phyloP scores from a whole-genome alignment of 495 filamentous ascomycete genomes.

The Cenococcum geophilum region DNA sequence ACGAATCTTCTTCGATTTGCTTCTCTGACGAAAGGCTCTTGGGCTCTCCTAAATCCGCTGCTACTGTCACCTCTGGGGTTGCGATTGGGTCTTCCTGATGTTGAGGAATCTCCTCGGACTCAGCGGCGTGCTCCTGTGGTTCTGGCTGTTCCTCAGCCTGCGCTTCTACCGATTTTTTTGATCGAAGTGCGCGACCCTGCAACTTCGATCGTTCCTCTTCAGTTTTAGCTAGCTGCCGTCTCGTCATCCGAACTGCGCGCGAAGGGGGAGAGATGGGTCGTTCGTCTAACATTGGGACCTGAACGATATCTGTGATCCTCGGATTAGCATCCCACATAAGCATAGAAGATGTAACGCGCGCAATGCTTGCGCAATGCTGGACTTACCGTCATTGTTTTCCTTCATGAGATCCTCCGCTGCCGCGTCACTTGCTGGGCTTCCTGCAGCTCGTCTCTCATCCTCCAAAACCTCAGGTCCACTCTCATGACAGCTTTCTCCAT shows the following conservation, averaged over 20 bases:
- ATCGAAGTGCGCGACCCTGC: neutral
- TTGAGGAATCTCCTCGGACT: constrained; percentile 1
- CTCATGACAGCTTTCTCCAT: constrained; percentile 11
- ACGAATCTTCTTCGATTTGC: constrained; percentile 21
- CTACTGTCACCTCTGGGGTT: constrained; percentile 8
- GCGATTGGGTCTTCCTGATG: constrained; percentile 5
- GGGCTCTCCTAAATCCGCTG: constrained; percentile 16
- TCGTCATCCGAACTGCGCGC: constrained; percentile 29
- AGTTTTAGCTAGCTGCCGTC: constrained; percentile 27
- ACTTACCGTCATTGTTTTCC: constrained; percentile 17
- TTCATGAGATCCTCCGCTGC: constrained; percentile 24
- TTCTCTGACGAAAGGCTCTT: constrained; percentile 22
- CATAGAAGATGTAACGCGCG: neutral
- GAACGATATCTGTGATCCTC: constrained; percentile 22
- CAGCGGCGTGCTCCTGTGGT: constrained; percentile 2
- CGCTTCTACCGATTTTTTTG: neutral
- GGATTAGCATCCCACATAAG: constrained; percentile 9
- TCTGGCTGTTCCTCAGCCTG: neutral
- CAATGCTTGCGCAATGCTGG: constrained; percentile 1
- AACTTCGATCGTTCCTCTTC: constrained; percentile 11
- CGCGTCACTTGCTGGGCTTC: constrained; percentile 24
- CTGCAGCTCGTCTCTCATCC: constrained; percentile 25
- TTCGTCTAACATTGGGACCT: constrained; percentile 27
- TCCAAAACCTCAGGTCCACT: constrained; percentile 17
- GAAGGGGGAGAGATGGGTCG: constrained; percentile 21